Evolutionary conservation across 495 filamentous ascomycete species (phyloP), one percentile per base, ranked within the genome.

Genomic region (Hyaloscypha hepaticicola): DNA sequence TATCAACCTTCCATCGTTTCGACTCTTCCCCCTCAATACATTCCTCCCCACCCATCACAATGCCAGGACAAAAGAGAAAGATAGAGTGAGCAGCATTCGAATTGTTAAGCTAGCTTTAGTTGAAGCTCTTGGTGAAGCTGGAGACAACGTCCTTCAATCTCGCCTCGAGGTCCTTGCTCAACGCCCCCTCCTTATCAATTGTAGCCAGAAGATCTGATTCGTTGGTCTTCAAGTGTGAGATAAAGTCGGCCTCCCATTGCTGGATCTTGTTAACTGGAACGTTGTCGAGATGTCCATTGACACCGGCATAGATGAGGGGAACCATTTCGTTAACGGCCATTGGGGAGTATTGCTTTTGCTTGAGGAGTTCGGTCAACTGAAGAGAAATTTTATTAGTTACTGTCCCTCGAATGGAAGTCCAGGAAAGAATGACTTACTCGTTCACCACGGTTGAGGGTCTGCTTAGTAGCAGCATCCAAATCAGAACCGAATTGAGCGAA

Each of bases 401-500:
- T 41, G 6, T 53, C n/a, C 38, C 19, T 19, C 11, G 6, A 16
- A 45, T 34, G 31, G 12, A 45, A 45, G 3, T 45, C 19, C 11
- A 19, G 38, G 16, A 45, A 45, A 16, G 4, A 16, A 45, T 45
- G 26, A 80, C 85, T 83, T 77, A 99, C 90, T 82, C 95, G 93
- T 85, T 98, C 93, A 90, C 95, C 95, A 90, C 95, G 96, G 85
- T 81, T 89, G 65, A 99, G 88, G 64, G 95, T 99, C 84, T 98
- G 96, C 88, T 98, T 98, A 77, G 95, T 99, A 68, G 95, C 87
- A 72, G 95, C 95, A 85, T 99, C 95, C 66, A 99, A 85, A 88
- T 99, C 95, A 76, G 95, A 99, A 88, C 95, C 95, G 88, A 99
- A 99, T 82, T 99, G 95, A 73, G 95, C 95, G 82, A 99, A 99